Conservation (phyloP, 2,329 filamentous ascomycete genomes). For the Hortaea sp. region DNA sequence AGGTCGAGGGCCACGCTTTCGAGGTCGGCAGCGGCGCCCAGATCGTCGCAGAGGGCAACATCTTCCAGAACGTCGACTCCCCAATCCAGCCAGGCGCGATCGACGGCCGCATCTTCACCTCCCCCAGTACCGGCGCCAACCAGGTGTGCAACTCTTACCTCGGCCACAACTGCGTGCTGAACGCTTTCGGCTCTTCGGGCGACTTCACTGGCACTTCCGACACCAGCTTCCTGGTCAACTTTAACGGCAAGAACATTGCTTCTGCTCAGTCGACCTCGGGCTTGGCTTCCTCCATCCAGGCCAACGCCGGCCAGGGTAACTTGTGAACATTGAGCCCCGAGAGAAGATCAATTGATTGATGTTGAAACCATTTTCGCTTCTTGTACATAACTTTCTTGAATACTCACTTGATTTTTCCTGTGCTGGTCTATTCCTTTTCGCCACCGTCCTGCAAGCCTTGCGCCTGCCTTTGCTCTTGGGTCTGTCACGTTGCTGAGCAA, state of each 20-base stretch:
- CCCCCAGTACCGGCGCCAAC: slow-evolving; percentile 6
- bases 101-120: slow-evolving; percentile 32
- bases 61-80: slow-evolving; percentile 45
- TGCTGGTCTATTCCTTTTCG: too few species aligned
- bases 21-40: slow-evolving; percentile 33
- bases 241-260: slow-evolving; percentile 45
- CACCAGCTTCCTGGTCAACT: slow-evolving; percentile 40
- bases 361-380: too few species aligned
- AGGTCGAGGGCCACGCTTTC: slow-evolving; percentile 48
- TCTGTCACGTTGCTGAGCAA: too few species aligned
- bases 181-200: slow-evolving; percentile 25
- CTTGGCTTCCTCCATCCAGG: neutral
- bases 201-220: slow-evolving; percentile 21
- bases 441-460: too few species aligned
- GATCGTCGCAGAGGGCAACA: slow-evolving; percentile 48
- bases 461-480: too few species aligned
- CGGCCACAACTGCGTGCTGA: slow-evolving; percentile 42
- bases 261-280: slow-evolving; percentile 27
- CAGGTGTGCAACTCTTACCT: slow-evolving; percentile 21
- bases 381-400: too few species aligned
- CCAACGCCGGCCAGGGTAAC: neutral
- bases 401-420: too few species aligned
- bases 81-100: slow-evolving; percentile 27
- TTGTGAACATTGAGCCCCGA: neutral
- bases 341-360: too few species aligned